Conservation (phyloP, 2,329 filamentous ascomycete genomes). For the Rhynchosporium graminicola region DNA sequence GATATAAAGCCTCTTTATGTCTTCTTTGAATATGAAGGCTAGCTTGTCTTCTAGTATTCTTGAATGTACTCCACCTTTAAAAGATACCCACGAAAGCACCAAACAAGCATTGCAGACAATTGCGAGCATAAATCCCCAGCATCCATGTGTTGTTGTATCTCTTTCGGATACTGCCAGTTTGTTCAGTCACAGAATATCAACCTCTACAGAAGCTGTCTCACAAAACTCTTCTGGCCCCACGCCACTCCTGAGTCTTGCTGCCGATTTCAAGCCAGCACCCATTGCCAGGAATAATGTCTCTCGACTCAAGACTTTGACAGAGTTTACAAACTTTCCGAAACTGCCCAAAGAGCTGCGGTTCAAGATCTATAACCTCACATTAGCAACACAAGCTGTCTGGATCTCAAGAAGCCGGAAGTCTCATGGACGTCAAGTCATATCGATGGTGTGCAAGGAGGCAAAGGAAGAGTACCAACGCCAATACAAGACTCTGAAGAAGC, state of each 20-base stretch:
- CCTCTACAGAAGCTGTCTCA: background rate
- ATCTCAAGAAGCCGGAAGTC: background rate
- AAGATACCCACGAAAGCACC: background rate
- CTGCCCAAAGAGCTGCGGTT: slow-evolving; percentile 3
- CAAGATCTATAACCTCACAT: background rate
- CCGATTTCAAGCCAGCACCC: background rate
- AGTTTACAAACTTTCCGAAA: slow-evolving; percentile 10
- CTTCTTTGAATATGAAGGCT: background rate
- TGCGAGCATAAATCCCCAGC: background rate
- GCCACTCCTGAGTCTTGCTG: background rate
- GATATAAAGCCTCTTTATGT: background rate
- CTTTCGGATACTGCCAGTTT: background rate
- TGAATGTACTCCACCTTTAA: background rate
- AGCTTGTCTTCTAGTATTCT: background rate
- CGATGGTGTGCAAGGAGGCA: background rate
- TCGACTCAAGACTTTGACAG: background rate
- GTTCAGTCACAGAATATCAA: background rate
- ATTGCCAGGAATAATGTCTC: no score
- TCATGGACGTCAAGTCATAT: background rate
- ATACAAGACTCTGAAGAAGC: background rate
- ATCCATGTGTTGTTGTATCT: background rate
- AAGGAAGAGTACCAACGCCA: background rate
- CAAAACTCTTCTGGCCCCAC: background rate
- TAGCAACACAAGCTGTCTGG: background rate
- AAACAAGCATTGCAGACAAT: background rate